Conservation (phyloP, 495 filamentous ascomycete genomes). For the Trichoderma orchidacearum region DNA sequence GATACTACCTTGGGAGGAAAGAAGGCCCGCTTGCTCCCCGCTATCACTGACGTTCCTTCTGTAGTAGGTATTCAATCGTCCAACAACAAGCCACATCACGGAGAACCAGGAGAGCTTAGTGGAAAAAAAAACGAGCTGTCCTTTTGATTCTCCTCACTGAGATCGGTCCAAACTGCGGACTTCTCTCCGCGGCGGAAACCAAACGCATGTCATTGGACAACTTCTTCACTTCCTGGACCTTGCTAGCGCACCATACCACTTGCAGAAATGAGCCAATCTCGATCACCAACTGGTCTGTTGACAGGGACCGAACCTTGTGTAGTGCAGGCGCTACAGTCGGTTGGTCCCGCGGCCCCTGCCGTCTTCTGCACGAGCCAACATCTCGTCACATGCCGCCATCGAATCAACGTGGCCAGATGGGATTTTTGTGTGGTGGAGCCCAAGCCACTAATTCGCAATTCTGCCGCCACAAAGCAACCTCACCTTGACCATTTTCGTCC, state of each 20-base stretch:
- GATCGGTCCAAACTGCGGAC: background rate
- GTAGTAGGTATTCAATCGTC: no score
- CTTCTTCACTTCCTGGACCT: background rate
- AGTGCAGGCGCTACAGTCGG: conserved; percentile 8
- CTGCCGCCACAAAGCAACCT: background rate
- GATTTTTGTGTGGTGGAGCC: conserved; percentile 4
- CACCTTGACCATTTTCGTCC: background rate
- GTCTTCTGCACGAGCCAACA: conserved; percentile 20
- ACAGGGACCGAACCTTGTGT: conserved; percentile 8
- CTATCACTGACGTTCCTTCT: background rate
- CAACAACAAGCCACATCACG: no score
- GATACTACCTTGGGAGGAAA: background rate
- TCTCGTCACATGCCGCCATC: conserved; percentile 21
- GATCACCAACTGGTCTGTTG: conserved; percentile 12
- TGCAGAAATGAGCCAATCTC: conserved; percentile 20
- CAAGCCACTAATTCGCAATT: background rate
- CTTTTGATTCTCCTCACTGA: background rate
- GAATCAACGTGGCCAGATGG: conserved; percentile 17
- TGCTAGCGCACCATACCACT: background rate
- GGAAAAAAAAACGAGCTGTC: background rate
- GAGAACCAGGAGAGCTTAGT: background rate
- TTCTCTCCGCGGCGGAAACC: background rate
- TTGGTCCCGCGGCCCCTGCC: conserved; percentile 16
- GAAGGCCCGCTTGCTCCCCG: no score
- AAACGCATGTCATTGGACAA: background rate